Evolutionary conservation across 345 rosid genomes (phyloP).

Genomic region (Populus deltoides): DNA sequence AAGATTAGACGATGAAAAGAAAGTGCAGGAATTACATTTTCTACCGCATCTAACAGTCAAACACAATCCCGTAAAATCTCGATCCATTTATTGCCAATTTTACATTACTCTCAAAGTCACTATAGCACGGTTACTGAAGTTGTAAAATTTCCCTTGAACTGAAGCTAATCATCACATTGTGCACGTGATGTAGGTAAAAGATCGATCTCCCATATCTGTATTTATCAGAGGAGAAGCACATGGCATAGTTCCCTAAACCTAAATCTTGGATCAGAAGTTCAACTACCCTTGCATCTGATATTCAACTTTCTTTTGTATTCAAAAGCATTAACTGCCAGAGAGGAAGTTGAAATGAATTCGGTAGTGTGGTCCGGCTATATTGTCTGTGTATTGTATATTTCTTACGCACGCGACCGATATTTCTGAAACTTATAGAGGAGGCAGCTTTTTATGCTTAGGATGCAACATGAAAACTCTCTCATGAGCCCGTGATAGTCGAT

Average conservation of each 20-base stretch:
- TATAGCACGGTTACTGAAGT: not conserved
- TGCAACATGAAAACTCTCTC: not conserved
- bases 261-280: not conserved
- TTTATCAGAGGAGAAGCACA: not conserved
- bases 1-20: not conserved
- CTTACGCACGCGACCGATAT: not conserved
- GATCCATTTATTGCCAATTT: too few relatives aligned
- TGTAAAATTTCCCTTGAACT: not conserved
- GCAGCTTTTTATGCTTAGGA: not conserved
- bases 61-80: not conserved
- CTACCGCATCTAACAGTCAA: not conserved
- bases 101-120: not conserved
- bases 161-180: not conserved
- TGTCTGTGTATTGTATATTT: not conserved
- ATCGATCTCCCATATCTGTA: not conserved
- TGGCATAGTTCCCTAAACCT: not conserved
- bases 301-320: not conserved
- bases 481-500: not conserved
- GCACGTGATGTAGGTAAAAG: not conserved
- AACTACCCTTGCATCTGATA: not conserved
- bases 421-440: not conserved
- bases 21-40: not conserved
- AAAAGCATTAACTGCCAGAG: not conserved
- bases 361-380: not conserved
- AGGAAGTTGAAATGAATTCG: not conserved